A percentile compares a stretch with the other conserved stretches of the same genome.
Conservation (phyloP, 179 eudicot species). For the Sideroxylon spinosum region DNA sequence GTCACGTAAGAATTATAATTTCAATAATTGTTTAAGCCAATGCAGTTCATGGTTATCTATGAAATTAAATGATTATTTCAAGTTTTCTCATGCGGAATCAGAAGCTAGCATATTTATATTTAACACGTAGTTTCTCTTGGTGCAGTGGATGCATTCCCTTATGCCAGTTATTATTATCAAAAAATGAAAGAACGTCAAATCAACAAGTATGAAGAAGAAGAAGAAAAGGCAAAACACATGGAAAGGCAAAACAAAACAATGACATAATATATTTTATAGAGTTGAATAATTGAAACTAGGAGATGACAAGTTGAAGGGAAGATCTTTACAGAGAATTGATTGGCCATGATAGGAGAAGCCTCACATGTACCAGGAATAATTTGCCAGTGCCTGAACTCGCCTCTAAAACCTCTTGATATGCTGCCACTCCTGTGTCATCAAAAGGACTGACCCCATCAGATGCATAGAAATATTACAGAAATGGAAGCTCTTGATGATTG, state of each 20-base stretch:
- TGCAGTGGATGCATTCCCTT: neutral
- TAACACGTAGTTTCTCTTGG: neutral
- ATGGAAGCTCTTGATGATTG: conserved; percentile 3
- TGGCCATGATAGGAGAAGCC: conserved; percentile 93
- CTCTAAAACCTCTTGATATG: conserved; percentile 98
- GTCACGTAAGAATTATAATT: neutral
- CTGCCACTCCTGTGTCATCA: conserved; percentile 78
- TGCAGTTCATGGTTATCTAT: neutral
- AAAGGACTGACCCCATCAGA: conserved; percentile 15
- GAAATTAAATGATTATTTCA: neutral
- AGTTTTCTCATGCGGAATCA: neutral
- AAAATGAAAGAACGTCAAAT: neutral
- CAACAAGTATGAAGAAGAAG: neutral
- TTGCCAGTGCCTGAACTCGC: conserved; percentile 94
- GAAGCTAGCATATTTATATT: too few species aligned
- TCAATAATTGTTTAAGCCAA: neutral
- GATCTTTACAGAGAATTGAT: conserved; percentile 92
- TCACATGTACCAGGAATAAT: conserved; percentile 92
- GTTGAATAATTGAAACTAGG: conserved; percentile 12
- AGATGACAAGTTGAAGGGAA: conserved; percentile 24
- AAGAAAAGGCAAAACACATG: neutral
- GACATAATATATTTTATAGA: neutral
- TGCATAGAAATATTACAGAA: conserved; percentile 17
- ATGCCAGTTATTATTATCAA: neutral
- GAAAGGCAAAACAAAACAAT: neutral